Evolutionary conservation across 768 basidiomycete species (phyloP).

Genomic region (Lactarius pseudohatsudake): DNA sequence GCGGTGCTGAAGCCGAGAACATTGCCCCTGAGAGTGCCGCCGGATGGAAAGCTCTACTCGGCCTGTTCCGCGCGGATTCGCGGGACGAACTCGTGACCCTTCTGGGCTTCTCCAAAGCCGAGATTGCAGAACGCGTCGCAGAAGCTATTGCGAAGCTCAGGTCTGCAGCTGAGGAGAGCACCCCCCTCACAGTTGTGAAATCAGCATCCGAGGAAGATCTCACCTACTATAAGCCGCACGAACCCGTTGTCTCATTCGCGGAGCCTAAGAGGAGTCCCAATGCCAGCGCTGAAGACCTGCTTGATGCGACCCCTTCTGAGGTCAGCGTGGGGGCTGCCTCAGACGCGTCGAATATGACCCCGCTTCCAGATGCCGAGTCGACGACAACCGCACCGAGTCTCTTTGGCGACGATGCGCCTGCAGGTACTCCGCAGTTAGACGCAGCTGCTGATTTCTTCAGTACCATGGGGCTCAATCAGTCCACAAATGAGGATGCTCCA

Average conservation of each 20-base stretch:
- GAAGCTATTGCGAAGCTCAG: conserved; percentile 80
- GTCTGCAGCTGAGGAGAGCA: conserved; percentile 39
- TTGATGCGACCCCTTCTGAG: conserved; percentile 74
- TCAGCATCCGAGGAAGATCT: conserved; percentile 37
- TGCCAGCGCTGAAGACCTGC: conserved; percentile 43
- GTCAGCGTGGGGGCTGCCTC: conserved; percentile 63
- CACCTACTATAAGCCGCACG: conserved; percentile 51
- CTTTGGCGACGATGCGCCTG: conserved; percentile 73
- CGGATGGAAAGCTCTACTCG: conserved; percentile 86
- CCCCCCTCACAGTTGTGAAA: conserved; percentile 27
- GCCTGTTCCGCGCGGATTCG: conserved; percentile 86
- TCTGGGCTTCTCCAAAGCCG: conserved; percentile 89
- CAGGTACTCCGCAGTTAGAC: conserved; percentile 64
- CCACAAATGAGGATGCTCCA: conserved; percentile 40
- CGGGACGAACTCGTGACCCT: conserved; percentile 87
- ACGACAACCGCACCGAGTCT: conserved; percentile 85
- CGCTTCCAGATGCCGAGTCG: conserved; percentile 67
- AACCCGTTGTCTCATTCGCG: conserved; percentile 81
- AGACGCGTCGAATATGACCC: conserved; percentile 55
- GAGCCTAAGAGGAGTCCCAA: conserved; percentile 60
- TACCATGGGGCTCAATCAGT: conserved; percentile 59
- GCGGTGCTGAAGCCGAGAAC: conserved; percentile 31
- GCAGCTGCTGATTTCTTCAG: conserved; percentile 88
- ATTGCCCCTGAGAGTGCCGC: conserved; percentile 42
- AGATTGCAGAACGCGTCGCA: conserved; percentile 74